Evolutionary conservation across 2,329 filamentous ascomycete species (phyloP), one percentile per base, ranked within the genome.

Genomic region (Monosporascus sp.): DNA sequence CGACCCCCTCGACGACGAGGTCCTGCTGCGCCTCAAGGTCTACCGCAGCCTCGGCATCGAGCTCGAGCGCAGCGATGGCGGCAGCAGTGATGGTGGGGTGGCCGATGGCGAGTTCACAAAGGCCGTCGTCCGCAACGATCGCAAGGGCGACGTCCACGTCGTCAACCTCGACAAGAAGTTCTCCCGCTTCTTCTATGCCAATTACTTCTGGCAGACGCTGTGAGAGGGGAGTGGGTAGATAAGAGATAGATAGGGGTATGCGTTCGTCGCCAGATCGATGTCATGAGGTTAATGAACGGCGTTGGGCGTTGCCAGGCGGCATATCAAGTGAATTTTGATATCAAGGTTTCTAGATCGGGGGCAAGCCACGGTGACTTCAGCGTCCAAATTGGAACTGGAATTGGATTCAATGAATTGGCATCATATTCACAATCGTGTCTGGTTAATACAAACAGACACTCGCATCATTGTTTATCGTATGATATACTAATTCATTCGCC

Each of bases 81-180:
- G 43, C 17, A 24, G 22, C 5, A 27, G 24, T 9, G 43, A 24
- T 14, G 43, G 22, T 5, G 43, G 5, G 11, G 11, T 15, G 11
- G 43, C n/a, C 43, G 17, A 80, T 37, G 91, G 91, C 37, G 89
- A 90, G 68, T 97, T 93, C 75, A 85, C 82, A 61, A 89, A 89
- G 66, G 93, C 92, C 1, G 82, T 96, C 18, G 87, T 97, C 60
- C 78, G 90, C 57, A 97, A 96, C 67, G 85, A 86, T 55, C 80
- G 84, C 59, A 93, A 91, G 75, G 92, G 91, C 8, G 92, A 97
- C 68, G 90, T 97, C 49, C 90, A 96, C 68, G 89, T 97, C 48
- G 87, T 99, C 55, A 96, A 96, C 65, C 85, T 99, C 69, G 92
- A 97, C 64, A 85, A 88, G 63, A 96, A 94, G 74, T 92, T 96